Base-by-base conservation (phyloP, 176 grass and related monocot species). In the Aegilops sharonensis region DNA sequence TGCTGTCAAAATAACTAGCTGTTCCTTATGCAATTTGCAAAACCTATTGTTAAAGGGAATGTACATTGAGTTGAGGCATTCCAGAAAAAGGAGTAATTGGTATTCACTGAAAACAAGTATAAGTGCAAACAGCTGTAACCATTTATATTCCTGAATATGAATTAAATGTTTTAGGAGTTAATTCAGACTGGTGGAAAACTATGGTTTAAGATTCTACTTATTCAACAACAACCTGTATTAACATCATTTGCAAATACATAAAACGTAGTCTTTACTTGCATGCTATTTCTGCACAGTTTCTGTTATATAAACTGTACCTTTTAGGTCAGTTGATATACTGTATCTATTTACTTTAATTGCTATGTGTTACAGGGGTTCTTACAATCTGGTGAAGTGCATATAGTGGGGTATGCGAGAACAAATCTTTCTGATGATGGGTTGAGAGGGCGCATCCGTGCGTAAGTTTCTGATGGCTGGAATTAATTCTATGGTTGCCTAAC, bases 361-460 rank as follows among this genome's bases (percentile, higher is more conserved):
- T 81, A 24, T 66, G 17, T 64, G 30, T 80, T 61, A 36, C 86
- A 98, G 95, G 91, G 93, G 65, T 98, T 98, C 65, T 57, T 98
- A 78, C 90, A 94, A 85, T 79, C 92, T 23, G 86, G 88, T 62
- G 94, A 96, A 81, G 90, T 98, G 57, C 91, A 89, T 85, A 98
- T 98, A 87, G 92, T 98, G 90, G 94, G 97, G 40, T 98, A 98
- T 80, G 97, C 97, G 32, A 85, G 97, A 84, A 88, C 97, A 82
- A 88, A 98, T 84, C 82, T 98, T 88, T 96, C 94, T 78, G 92
- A 98, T 87, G 90, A 98, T 78, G 94, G 90, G 7, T 84, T 98
- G 84, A 98, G 94, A 89, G 85, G 86, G 31, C 90, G 94, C 27
- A 95, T 98, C 81, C 81, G 86, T 75, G 92, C 86, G 94, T 98